Evolutionary conservation across 129 eudicot genomes (phyloP).

Genomic region (Logfia minima): DNA sequence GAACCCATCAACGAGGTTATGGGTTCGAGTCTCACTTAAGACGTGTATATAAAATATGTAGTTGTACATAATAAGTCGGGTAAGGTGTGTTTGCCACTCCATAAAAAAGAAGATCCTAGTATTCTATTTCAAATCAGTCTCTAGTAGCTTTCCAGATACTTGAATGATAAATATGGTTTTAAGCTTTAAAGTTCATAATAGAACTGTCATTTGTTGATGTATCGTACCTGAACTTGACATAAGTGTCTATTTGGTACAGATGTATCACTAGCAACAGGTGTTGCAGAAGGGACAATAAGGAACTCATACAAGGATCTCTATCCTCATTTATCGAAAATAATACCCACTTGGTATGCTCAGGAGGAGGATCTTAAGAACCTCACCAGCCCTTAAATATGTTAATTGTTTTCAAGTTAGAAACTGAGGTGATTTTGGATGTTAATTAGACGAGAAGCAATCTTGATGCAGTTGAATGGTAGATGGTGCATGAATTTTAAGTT

Average conservation of each 20-base stretch:
- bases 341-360: constrained; percentile 69
- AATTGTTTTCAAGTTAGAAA: background rate
- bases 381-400: constrained; percentile 21
- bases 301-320: constrained; percentile 61
- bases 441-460: background rate
- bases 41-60: background rate
- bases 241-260: constrained; percentile 37
- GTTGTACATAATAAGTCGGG: too few species aligned
- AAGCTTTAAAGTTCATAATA: background rate
- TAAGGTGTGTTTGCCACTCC: too few species aligned
- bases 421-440: background rate
- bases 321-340: constrained; percentile 60
- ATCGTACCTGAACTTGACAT: background rate
- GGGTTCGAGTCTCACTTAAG: background rate
- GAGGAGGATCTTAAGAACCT: constrained; percentile 65
- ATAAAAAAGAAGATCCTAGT: background rate
- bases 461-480: background rate
- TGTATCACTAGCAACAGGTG: constrained; percentile 56
- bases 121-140: background rate
- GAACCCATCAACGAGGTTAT: too few species aligned
- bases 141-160: background rate
- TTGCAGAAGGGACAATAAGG: constrained; percentile 77
- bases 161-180: background rate
- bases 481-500: background rate
- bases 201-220: background rate